A percentile compares a stretch with the other conserved stretches of the same genome.
Evolutionary conservation across 257 asterid genomes (phyloP).

Genomic region (Nicotiana tomentosiformis): DNA sequence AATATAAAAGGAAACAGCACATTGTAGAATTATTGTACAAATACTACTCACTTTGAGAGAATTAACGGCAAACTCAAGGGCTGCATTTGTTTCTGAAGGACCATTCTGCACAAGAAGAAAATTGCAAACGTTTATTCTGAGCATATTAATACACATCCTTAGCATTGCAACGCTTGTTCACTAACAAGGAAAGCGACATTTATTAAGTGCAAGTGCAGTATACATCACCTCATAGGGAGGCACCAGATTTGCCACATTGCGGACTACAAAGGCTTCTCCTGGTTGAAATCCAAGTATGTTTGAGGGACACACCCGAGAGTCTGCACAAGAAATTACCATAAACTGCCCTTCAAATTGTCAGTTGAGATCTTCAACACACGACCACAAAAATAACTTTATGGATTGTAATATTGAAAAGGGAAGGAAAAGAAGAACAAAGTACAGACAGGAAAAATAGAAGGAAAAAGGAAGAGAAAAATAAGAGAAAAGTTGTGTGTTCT

Average conservation of each 20-base stretch:
- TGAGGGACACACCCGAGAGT: conserved; percentile 94
- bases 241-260: conserved; percentile 88
- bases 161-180: neutral
- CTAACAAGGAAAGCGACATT: neutral
- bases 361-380: conserved; percentile 10
- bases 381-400: neutral
- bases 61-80: conserved; percentile 93
- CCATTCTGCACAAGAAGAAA: conserved; percentile 59
- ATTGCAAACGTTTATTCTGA: neutral
- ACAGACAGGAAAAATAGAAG: neutral
- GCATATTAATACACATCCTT: neutral
- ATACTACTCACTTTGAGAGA: conserved; percentile 61
- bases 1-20: neutral
- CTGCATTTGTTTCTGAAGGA: conserved; percentile 93
- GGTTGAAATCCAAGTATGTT: conserved; percentile 89
- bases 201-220: neutral
- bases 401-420: neutral
- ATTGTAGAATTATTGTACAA: neutral
- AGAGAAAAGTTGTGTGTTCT: neutral
- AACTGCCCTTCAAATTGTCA: conserved; percentile 59
- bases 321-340: conserved; percentile 98
- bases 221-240: conserved; percentile 72
- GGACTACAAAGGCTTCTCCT: conserved; percentile 90
- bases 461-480: neutral
- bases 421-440: neutral